Base-by-base conservation (phyloP, 2,329 filamentous ascomycete species). In the Aciculosporium take region DNA sequence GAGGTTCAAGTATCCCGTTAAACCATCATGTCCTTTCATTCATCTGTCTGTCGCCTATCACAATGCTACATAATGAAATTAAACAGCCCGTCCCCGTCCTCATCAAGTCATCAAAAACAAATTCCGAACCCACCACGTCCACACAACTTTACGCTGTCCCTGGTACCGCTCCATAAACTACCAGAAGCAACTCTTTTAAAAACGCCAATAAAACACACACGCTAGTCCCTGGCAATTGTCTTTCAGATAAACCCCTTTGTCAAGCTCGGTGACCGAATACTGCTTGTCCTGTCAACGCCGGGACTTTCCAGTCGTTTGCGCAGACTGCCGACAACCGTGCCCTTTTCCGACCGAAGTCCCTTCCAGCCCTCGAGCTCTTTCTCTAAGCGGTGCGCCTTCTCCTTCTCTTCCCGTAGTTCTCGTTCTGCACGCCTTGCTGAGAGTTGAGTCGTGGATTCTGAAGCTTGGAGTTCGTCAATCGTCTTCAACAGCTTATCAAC, bases 401-500 rank as follows among this genome's bases (percentile, higher is more conserved):
- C 91, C 47, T 74, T 77, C 62, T 94, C 89, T 59, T 95, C 86
- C 6, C 86, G 75, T 13, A 95, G 71, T 54, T 96, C 89, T 33
- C 89, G 78, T 60, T 98, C 89, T 13, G 86, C 86, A 33, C 89
- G 79, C 43, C 89, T 82, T 21, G 84, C 81, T 21, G 79, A 72
- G 32, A 96, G 72, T 59, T 95, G 86, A 36, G 79, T 81, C 9
- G 78, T 70, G 18, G 84, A 87, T 61, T 96, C 89, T 12, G 79
- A 83, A 12, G 84, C 79, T 59, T 98, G 89, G 27, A 98, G 76
- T 57, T 96, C 89, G 56, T 96, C 89, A 51, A 98, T 94, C 1
- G 85, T 86, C 56, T 79, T 73, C 39, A 98, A 79, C 5, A 96
- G 78, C 56, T 87, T 86, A 49, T 91, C 85, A 46, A 87, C 76